Evolutionary conservation across 805 yeast genomes (phyloP), one percentile per base, ranked within the genome.

Genomic region (Wickerhamiella vanderwaltii): DNA sequence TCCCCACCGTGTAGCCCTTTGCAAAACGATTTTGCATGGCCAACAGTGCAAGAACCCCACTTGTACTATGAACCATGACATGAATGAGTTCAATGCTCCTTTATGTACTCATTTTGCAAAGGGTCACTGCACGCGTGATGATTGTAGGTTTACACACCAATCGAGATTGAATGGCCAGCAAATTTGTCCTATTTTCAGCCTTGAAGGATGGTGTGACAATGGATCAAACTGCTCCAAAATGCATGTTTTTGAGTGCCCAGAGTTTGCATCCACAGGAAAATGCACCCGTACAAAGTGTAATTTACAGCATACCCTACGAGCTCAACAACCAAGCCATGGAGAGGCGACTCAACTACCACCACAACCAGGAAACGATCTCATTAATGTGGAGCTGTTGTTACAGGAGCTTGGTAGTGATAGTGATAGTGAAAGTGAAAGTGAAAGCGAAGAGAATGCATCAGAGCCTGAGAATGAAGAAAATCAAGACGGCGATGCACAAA

Each of bases 221-320:
- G 94, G 91, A 0, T 52, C 59, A 19, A 48, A 52, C 23, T 82
- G 93, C 53, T 65, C 69, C 5, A 67, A 70, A 35, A 57, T 68
- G 26, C 94, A 82, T 53, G 58, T 61, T 12, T 69, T 64, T 49
- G 72, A 72, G 44, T 82, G 93, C 59, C 88, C 93, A 0, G 88
- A 81, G 52, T 71, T 68, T 49, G 77, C 72, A 48, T 75, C 73
- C 46, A 63, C 63, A n/a, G 79, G 78, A 9, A 52, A 49, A 24
- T 82, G 93, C 56, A 65, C 73, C 1, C 59, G 73, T 40, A 73
- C 55, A 19, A 52, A 58, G 16, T 81, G 88, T 54, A 57, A 59
- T n/a, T 60, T 81, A 35, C 53, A 54, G 28, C 88, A 80, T 57
- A 56, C 66, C 44, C 43, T 52, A 35, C 44, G 63, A 46, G 58